A percentile compares a stretch with the other conserved stretches of the same genome.
phyloP scores from a whole-genome alignment of 2,329 filamentous ascomycete genomes.

The Lasiodiplodia sp. region DNA sequence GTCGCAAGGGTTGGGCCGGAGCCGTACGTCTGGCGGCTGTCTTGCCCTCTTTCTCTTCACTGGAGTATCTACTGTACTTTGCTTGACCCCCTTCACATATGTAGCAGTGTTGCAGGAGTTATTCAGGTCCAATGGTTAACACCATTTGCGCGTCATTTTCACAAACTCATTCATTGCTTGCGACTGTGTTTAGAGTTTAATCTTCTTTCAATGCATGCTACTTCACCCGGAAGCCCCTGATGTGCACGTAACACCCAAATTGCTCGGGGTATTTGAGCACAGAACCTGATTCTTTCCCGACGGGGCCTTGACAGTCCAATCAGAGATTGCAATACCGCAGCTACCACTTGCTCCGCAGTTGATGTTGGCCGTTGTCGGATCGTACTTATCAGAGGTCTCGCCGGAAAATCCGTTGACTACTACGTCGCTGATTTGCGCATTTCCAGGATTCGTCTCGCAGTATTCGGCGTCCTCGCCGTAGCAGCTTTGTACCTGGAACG shows the following conservation, averaged over 20 bases:
- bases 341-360: slow-evolving; percentile 21
- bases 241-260: slow-evolving; percentile 20
- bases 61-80: background rate
- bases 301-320: slow-evolving; percentile 20
- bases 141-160: background rate
- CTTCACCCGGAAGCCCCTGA: slow-evolving; percentile 20
- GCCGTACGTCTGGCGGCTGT: background rate
- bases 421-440: slow-evolving; percentile 15
- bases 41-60: background rate
- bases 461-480: slow-evolving; percentile 39
- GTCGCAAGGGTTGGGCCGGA: background rate
- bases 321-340: slow-evolving; percentile 20
- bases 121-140: background rate
- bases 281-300: slow-evolving; percentile 21
- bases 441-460: slow-evolving; percentile 21
- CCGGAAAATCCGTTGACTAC: slow-evolving; percentile 62
- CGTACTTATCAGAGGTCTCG: slow-evolving; percentile 56
- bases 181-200: background rate
- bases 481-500: slow-evolving; percentile 56
- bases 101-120: background rate
- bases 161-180: background rate
- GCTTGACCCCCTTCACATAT: background rate
- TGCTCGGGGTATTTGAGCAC: slow-evolving; percentile 20
- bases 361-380: slow-evolving; percentile 40
- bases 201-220: background rate